phyloP scores from a whole-genome alignment of 2,329 filamentous ascomycete genomes.

The Aspergillus niger region DNA sequence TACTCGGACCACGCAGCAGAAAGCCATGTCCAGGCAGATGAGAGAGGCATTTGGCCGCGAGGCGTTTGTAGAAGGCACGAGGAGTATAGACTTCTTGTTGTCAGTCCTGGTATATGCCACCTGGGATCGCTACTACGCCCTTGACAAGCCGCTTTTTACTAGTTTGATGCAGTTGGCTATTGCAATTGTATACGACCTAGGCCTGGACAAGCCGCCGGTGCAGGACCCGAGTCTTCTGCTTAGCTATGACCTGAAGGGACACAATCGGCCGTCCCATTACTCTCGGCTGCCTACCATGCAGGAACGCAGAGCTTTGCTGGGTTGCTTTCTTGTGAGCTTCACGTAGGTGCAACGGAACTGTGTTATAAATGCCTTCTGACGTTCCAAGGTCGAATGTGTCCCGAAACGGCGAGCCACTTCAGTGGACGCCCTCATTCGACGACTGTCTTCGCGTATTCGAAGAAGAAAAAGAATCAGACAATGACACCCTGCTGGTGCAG shows the following conservation, averaged over 20 bases:
- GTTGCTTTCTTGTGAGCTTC: slow-evolving; percentile 1
- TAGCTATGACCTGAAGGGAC: slow-evolving; percentile 1
- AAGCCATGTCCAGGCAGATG: background rate
- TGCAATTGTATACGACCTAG: slow-evolving; percentile 5
- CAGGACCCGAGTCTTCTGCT: background rate
- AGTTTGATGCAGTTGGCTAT: slow-evolving; percentile 4
- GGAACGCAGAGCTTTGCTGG: slow-evolving; percentile 2
- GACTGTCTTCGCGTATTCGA: slow-evolving; percentile 3
- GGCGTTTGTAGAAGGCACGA: background rate
- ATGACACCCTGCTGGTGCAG: slow-evolving; percentile 1
- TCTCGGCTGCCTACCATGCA: background rate
- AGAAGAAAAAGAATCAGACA: background rate
- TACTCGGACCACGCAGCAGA: background rate
- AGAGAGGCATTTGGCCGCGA: slow-evolving; percentile 1
- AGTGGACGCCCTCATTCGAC: slow-evolving; percentile 7
- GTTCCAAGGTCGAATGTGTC: background rate
- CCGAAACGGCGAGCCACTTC: slow-evolving; percentile 4
- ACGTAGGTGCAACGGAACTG: background rate
- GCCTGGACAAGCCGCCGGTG: background rate
- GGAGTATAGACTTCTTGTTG: slow-evolving; percentile 4
- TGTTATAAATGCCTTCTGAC: too few species aligned
- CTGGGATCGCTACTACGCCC: background rate
- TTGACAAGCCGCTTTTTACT: background rate
- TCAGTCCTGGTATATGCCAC: slow-evolving; percentile 2
- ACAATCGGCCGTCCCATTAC: background rate